These are phyloP conservation scores for Ogataea angusta DNA, from an alignment of 805 yeast species.

Conservation along the genomic window DNA sequence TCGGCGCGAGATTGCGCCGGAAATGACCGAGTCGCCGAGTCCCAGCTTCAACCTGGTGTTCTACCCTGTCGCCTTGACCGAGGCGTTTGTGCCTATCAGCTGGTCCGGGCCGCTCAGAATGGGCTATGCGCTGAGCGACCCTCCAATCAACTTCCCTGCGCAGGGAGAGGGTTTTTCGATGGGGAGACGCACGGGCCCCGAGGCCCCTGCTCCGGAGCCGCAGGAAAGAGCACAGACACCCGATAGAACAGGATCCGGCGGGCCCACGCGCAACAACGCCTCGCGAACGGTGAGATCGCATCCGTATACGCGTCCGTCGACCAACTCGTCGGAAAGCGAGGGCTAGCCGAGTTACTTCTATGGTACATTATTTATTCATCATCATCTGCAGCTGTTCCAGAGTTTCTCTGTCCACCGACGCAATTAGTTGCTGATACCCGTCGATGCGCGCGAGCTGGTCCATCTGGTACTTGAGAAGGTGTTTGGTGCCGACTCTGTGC, in stretches of 20 bases:
- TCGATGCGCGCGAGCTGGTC: conserved; percentile 28
- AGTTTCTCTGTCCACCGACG: conserved; percentile 29
- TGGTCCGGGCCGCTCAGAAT: conserved; percentile 26
- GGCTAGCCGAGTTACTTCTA: not conserved
- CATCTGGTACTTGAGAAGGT: conserved; percentile 37
- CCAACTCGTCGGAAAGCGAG: conserved; percentile 5
- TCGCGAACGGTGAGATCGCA: conserved; percentile 14
- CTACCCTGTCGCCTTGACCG: conserved; percentile 31
- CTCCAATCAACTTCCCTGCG: conserved; percentile 28
- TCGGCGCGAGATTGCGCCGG: conserved; percentile 46
- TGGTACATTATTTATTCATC: conserved; percentile 12
- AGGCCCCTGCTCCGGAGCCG: conserved; percentile 4
- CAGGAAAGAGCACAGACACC: conserved; percentile 6
- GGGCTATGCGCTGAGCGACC: conserved; percentile 24
- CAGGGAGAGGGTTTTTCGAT: conserved; percentile 26
- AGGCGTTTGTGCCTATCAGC: conserved; percentile 29
- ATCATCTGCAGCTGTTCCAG: conserved; percentile 32
- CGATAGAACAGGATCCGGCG: conserved; percentile 14
- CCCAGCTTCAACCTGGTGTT: conserved; percentile 15
- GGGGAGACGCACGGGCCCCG: conserved; percentile 29
- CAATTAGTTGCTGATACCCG: conserved; percentile 37
- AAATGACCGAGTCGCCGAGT: conserved; percentile 16
- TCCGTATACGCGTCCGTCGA: conserved; percentile 18
- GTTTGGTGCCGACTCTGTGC: conserved; percentile 48
- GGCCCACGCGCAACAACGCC: conserved; percentile 14